Conservation (phyloP, 495 filamentous ascomycete genomes). For the Aspergillus taichungensis region DNA sequence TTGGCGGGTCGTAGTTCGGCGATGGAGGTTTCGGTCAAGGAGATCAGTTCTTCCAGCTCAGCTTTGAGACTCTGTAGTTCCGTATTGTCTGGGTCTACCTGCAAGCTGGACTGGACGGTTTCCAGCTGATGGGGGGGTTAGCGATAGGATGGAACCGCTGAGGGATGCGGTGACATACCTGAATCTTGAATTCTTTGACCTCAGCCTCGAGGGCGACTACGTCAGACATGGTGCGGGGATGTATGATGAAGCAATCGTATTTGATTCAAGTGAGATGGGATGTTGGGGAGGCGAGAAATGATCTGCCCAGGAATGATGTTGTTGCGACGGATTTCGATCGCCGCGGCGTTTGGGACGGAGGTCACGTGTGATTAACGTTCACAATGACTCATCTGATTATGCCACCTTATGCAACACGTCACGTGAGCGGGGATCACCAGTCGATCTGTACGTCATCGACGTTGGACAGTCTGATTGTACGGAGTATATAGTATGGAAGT, state of each 20-base stretch:
- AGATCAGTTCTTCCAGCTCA: conserved; percentile 80
- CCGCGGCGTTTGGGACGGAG: neutral
- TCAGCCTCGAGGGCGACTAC: conserved; percentile 62
- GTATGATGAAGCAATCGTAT: too few species aligned
- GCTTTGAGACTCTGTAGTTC: conserved; percentile 70
- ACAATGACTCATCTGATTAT: too few species aligned
- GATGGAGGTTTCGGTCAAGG: conserved; percentile 67
- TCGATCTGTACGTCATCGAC: conserved; percentile 3
- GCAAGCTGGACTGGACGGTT: conserved; percentile 63
- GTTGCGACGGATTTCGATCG: too few species aligned
- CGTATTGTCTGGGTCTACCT: conserved; percentile 73
- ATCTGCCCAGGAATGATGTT: too few species aligned
- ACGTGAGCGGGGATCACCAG: neutral
- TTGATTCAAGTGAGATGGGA: too few species aligned
- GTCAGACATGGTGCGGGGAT: conserved; percentile 43
- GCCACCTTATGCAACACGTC: too few species aligned
- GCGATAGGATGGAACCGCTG: neutral
- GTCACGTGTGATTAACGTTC: neutral
- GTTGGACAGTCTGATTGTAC: too few species aligned
- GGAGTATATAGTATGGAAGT: too few species aligned
- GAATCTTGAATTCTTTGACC: conserved; percentile 71
- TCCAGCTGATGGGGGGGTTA: conserved; percentile 53
- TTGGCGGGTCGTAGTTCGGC: conserved; percentile 63
- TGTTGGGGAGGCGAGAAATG: too few species aligned
- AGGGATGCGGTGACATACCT: conserved; percentile 42